phyloP scores from a whole-genome alignment of 768 basidiomycete species.

The Myochromella boudieri region DNA sequence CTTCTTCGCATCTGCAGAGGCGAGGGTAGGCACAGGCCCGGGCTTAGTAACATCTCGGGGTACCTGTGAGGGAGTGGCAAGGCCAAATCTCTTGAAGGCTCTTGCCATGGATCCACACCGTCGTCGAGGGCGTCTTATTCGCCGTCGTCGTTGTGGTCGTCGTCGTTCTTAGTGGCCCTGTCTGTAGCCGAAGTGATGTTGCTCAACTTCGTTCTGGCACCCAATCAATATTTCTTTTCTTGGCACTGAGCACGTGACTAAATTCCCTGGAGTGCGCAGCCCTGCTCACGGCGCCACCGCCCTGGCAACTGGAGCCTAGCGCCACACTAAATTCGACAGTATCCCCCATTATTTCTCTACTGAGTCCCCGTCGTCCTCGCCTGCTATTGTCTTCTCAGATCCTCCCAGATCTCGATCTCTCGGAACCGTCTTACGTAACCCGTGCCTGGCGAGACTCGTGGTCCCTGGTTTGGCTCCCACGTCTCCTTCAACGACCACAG shows the following conservation, averaged over 20 bases:
- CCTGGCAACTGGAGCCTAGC: no score
- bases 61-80: conserved; percentile 13
- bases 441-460: conserved; percentile 12
- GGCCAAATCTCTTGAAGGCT: conserved; percentile 12
- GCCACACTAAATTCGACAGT: conserved; percentile 2
- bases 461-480: neutral
- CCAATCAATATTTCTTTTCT: conserved; percentile 10
- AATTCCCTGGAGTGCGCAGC: neutral
- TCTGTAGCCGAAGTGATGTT: conserved; percentile 3
- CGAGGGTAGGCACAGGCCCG: conserved; percentile 33
- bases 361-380: no score
- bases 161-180: neutral
- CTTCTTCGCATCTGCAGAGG: conserved; percentile 75
- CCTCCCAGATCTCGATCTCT: conserved; percentile 15
- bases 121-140: no score
- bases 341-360: no score
- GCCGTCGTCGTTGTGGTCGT: conserved; percentile 13
- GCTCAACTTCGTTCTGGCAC: conserved; percentile 15
- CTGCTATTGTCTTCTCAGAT: neutral
- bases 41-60: conserved; percentile 28
- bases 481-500: neutral
- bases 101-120: conserved; percentile 13
- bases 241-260: conserved; percentile 14
- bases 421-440: conserved; percentile 9
- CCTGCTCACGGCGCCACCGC: neutral